Conservation (phyloP, 768 basidiomycete genomes). For the Trametes sanguinea region DNA sequence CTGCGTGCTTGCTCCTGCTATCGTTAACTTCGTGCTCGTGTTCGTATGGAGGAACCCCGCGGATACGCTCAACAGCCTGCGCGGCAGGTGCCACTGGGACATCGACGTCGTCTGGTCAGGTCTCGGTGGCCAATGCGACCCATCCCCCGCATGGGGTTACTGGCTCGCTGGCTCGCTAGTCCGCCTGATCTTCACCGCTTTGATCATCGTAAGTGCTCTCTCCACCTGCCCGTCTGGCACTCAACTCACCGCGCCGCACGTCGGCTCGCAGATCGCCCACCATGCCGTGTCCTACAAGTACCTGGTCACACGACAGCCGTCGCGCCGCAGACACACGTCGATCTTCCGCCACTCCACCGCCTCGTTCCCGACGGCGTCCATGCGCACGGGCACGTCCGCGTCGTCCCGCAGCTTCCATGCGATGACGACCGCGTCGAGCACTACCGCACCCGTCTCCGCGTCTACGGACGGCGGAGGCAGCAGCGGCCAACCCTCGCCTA, state of each 20-base stretch:
- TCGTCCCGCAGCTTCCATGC: slow-evolving; percentile 25
- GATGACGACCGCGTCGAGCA: slow-evolving; percentile 24
- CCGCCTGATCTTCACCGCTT: slow-evolving; percentile 54
- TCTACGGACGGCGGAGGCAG: not conserved
- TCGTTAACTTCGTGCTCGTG: slow-evolving; percentile 57
- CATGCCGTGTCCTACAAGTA: slow-evolving; percentile 33
- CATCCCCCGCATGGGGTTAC: slow-evolving; percentile 45
- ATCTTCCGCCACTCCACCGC: slow-evolving; percentile 22
- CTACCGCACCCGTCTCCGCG: slow-evolving; percentile 16
- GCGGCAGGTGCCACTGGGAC: slow-evolving; percentile 59
- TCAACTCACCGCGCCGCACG: not conserved
- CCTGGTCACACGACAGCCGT: slow-evolving; percentile 26
- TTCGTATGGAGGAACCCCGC: slow-evolving; percentile 51
- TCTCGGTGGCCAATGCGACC: slow-evolving; percentile 31
- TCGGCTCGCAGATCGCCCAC: slow-evolving; percentile 24
- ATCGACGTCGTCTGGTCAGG: slow-evolving; percentile 69
- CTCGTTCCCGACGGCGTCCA: slow-evolving; percentile 20
- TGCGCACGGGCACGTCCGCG: slow-evolving; percentile 8
- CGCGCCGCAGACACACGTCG: slow-evolving; percentile 24
- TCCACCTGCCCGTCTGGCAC: not conserved
- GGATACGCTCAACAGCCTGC: slow-evolving; percentile 39
- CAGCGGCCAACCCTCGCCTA: not conserved
- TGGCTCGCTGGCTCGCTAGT: slow-evolving; percentile 58
- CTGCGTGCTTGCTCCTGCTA: slow-evolving; percentile 52
- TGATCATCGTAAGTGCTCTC: slow-evolving; percentile 47